A percentile compares a stretch with the other conserved stretches of the same genome.
Conservation (phyloP, 192 early-diverging fungal species). For the Podila minutissima region DNA sequence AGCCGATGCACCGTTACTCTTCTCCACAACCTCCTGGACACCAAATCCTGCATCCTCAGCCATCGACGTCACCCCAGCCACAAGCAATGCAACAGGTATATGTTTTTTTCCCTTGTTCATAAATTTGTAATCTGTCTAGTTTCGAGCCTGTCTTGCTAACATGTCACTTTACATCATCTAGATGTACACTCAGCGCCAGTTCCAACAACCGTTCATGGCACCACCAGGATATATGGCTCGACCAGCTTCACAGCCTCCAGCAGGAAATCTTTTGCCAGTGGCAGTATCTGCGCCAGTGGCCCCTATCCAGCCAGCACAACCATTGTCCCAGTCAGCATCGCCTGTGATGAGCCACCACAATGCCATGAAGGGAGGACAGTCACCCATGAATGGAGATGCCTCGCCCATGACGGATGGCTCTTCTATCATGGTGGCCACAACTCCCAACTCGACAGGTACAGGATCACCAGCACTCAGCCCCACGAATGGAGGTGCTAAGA, state of each 20-base stretch:
- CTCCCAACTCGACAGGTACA: conserved; percentile 13
- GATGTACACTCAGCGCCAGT: background rate
- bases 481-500: conserved; percentile 37
- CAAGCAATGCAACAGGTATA: conserved; percentile 1
- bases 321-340: conserved; percentile 32
- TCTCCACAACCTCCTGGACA: conserved; percentile 34
- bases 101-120: too few relatives aligned
- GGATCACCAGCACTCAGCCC: conserved; percentile 46
- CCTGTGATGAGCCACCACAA: conserved; percentile 36
- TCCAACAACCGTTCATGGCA: conserved; percentile 11
- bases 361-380: conserved; percentile 38
- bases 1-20: conserved; percentile 26
- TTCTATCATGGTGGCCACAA: conserved; percentile 24
- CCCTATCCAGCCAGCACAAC: background rate
- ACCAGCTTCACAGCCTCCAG: conserved; percentile 19
- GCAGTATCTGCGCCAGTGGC: background rate
- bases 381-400: conserved; percentile 43
- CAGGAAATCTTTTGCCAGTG: background rate
- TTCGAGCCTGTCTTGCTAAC: background rate
- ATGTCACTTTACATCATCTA: background rate
- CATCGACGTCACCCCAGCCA: conserved; percentile 19
- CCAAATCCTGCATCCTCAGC: conserved; percentile 5
- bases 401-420: conserved; percentile 52
- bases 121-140: background rate
- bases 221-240: conserved; percentile 24